phyloP scores from a whole-genome alignment of 768 basidiomycete species.

The Gloeostereum incarnatum region DNA sequence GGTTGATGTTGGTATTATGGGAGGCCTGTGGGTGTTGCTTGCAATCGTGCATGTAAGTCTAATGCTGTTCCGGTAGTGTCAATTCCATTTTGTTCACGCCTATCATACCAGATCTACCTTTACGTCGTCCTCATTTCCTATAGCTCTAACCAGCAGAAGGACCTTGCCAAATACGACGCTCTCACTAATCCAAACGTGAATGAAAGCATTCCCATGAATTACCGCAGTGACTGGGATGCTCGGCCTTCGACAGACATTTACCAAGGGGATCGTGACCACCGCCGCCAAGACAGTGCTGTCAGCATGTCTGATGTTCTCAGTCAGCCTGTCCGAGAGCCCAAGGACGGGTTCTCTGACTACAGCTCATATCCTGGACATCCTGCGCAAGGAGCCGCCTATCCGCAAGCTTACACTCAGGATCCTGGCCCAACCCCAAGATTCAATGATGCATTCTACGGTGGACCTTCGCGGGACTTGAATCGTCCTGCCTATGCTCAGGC shows the following conservation, averaged over 20 bases:
- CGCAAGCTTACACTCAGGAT: conserved; percentile 28
- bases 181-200: conserved; percentile 56
- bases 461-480: conserved; percentile 18
- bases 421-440: conserved; percentile 29
- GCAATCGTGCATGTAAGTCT: conserved; percentile 63
- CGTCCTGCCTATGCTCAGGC: conserved; percentile 27
- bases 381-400: conserved; percentile 12
- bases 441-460: conserved; percentile 20
- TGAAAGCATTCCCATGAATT: conserved; percentile 51
- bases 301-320: conserved; percentile 48
- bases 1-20: conserved; percentile 91
- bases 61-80: conserved; percentile 4
- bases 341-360: conserved; percentile 30
- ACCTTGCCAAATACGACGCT: conserved; percentile 73
- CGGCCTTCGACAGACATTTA: conserved; percentile 36
- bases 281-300: conserved; percentile 42
- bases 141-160: conserved; percentile 61
- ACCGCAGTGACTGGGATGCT: conserved; percentile 67
- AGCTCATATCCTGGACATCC: conserved; percentile 23
- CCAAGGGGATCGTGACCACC: conserved; percentile 32
- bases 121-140: conserved; percentile 47
- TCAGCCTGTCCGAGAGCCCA: conserved; percentile 36
- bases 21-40: conserved; percentile 75
- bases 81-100: conserved; percentile 6
- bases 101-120: conserved; percentile 33